Conservation (phyloP, 345 rosid species). For the Arabis alpina region DNA sequence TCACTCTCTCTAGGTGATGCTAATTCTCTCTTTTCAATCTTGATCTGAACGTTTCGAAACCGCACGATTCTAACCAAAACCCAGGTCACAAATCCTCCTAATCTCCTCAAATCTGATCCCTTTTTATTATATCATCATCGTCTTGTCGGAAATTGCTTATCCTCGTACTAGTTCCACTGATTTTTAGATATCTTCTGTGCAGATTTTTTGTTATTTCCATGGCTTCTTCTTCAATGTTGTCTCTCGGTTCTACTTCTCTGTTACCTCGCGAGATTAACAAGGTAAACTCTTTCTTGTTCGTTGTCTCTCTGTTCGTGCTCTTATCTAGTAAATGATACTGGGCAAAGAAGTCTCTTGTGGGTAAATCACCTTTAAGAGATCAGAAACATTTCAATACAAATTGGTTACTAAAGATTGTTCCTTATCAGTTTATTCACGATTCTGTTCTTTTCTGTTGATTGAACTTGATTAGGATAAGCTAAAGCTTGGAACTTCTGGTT, state of each 20-base stretch:
- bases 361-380: not conserved
- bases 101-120: not conserved
- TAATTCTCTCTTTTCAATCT: constrained; percentile 2
- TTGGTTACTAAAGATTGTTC: too few species aligned
- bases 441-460: not conserved
- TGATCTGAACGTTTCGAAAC: constrained; percentile 35
- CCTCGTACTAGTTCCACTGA: constrained; percentile 24
- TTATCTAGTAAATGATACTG: not conserved
- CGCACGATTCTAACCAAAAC: not conserved
- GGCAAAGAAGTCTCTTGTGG: not conserved
- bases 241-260: constrained; percentile 61
- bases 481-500: constrained; percentile 57
- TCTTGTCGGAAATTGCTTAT: constrained; percentile 26
- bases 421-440: not conserved
- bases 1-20: not conserved
- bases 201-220: constrained; percentile 22
- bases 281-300: constrained; percentile 46
- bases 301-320: not conserved
- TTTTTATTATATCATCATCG: not conserved
- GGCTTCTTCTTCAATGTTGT: constrained; percentile 69
- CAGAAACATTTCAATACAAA: too few species aligned
- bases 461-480: constrained; percentile 54
- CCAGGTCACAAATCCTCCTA: constrained; percentile 3
- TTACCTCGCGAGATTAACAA: constrained; percentile 56
- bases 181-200: constrained; percentile 36